Conservation (phyloP, 2,329 filamentous ascomycete genomes). For the Aspergillus clavatus region DNA sequence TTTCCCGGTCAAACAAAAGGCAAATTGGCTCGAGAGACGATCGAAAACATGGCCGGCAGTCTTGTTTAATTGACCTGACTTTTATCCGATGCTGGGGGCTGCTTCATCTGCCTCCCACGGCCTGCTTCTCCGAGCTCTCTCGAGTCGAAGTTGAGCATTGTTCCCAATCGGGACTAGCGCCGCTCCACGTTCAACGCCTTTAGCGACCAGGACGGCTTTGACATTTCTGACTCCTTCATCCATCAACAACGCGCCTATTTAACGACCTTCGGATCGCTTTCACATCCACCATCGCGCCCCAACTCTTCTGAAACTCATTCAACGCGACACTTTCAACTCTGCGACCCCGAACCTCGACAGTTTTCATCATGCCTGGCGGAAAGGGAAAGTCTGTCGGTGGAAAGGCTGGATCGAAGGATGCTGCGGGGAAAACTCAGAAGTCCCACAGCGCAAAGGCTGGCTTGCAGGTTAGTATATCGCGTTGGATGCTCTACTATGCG, state of each 20-base stretch:
- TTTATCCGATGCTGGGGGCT: background rate
- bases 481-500: constrained; percentile 7
- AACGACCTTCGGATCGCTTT: constrained; percentile 23
- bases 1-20: background rate
- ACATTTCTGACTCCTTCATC: constrained; percentile 41
- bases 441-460: constrained; percentile 90
- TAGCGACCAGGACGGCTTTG: constrained; percentile 34
- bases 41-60: background rate
- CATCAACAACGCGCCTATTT: constrained; percentile 41
- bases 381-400: constrained; percentile 91
- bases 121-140: constrained; percentile 5
- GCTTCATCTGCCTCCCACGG: background rate
- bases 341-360: constrained; percentile 22
- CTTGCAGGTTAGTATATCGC: constrained; percentile 70
- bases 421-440: constrained; percentile 85
- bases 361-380: constrained; percentile 66
- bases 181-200: constrained; percentile 24
- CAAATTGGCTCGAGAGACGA: background rate
- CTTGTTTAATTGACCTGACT: background rate
- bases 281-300: constrained; percentile 24
- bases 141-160: constrained; percentile 17
- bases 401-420: constrained; percentile 81
- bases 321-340: constrained; percentile 25
- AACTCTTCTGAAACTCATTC: constrained; percentile 17
- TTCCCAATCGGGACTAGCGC: constrained; percentile 37